Evolutionary conservation across 75 land plant species (phyloP), one percentile per base, ranked within the genome.

Genomic region (Pinus tabuliformis): DNA sequence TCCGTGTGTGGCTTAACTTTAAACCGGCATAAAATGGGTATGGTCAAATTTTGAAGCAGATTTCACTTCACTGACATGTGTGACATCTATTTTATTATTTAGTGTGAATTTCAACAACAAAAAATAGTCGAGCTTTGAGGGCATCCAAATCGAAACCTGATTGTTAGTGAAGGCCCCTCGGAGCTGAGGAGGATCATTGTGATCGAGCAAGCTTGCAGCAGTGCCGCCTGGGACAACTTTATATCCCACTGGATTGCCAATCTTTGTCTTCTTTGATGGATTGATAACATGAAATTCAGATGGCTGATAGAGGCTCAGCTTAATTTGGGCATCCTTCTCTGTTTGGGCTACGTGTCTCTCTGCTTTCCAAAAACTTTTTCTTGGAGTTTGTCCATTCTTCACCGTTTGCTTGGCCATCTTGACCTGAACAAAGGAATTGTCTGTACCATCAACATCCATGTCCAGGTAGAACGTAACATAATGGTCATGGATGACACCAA

Each of bases 401-500:
- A 82, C 65, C 5, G 72, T 33, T 57, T 90, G 70, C 77, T 76
- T 85, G n/a, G 59, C 60, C 60, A 95, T 70, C 66, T 90, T 76
- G 26, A 88, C 91, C 75, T 89, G 81, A 1, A 86, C 86, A 77
- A 95, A 95, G 5, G 98, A 87, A 81, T 95, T 95, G 61, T 92
- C 79, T 20, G 87, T 56, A 56, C 93, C 95, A 72, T 95, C 98
- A 42, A 95, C 82, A 80, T 95, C 98, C 83, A 92, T 83, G 78
- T 92, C 98, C 22, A 92, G 79, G 73, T 87, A 74, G 89, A 90
- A 95, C 22, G 86, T 87, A 16, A 95, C 15, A 79, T 80, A 95
- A 72, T 95, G 98, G 76, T 95, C 98, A 73, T 95, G 98, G 80
- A 88, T 80, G 12, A 92, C 95, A 6, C 95, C 98, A 62, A 92